Percentiles rank a stretch among this genome's conserved stretches.
These are phyloP conservation scores for Pyrus communis DNA, from an alignment of 306 rosid species.

Conservation along the genomic window DNA sequence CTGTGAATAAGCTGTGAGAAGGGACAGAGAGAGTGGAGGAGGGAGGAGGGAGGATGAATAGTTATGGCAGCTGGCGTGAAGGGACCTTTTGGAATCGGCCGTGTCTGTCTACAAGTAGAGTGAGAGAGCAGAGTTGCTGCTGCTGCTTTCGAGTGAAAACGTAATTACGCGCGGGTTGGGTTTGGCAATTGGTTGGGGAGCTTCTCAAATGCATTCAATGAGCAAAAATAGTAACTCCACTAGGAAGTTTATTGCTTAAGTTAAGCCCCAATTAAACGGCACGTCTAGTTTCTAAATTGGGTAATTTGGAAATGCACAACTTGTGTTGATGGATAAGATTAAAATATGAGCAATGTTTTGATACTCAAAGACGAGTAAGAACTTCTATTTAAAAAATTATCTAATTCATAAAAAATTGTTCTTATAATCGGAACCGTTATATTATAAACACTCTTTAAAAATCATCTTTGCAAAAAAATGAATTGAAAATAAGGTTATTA, in stretches of 20 bases:
- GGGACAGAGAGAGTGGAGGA: not conserved
- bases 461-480: too few species aligned
- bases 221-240: not conserved
- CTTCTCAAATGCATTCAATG: not conserved
- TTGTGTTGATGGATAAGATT: too few species aligned
- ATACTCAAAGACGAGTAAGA: too few species aligned
- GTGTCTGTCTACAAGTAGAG: not conserved
- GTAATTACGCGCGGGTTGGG: not conserved
- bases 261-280: not conserved
- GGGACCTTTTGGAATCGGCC: conserved; percentile 26
- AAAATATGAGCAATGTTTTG: too few species aligned
- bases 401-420: too few species aligned
- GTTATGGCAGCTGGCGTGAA: conserved; percentile 56
- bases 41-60: not conserved
- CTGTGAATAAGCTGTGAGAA: not conserved
- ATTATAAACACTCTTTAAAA: too few species aligned
- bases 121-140: not conserved
- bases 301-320: too few species aligned
- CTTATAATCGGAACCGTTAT: too few species aligned
- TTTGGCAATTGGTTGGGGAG: not conserved
- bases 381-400: too few species aligned
- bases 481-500: too few species aligned
- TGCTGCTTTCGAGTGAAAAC: not conserved
- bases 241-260: not conserved
- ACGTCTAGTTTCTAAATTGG: too few species aligned